Evolutionary conservation across 2,329 filamentous ascomycete genomes (phyloP).

Genomic region (Fusarium longipes): DNA sequence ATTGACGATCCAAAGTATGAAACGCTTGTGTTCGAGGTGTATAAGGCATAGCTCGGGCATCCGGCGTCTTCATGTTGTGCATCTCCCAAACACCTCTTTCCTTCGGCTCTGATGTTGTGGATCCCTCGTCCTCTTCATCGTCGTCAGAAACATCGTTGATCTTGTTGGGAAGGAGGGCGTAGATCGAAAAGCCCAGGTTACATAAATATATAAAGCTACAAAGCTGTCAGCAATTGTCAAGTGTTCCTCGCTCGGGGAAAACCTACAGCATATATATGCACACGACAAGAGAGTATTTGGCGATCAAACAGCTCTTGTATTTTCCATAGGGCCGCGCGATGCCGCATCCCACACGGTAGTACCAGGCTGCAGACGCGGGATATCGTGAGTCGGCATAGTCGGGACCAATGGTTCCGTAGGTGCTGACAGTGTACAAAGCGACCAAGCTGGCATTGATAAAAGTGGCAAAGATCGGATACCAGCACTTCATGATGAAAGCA

Average conservation of each 20-base stretch:
- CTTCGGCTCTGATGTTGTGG: constrained; percentile 50
- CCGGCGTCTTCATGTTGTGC: constrained; percentile 59
- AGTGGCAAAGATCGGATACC: constrained; percentile 72
- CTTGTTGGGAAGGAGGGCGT: constrained; percentile 67
- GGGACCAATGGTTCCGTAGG: constrained; percentile 77
- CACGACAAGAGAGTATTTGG: constrained; percentile 73
- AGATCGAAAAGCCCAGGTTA: constrained; percentile 69
- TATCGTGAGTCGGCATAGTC: constrained; percentile 75
- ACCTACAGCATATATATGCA: constrained; percentile 76
- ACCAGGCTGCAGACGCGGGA: constrained; percentile 76
- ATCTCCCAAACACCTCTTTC: constrained; percentile 67
- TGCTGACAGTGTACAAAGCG: constrained; percentile 72
- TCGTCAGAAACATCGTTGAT: constrained; percentile 60
- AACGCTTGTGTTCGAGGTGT: constrained; percentile 77
- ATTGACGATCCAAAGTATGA: constrained; percentile 68
- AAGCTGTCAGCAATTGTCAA: background rate
- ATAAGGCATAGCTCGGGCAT: constrained; percentile 57
- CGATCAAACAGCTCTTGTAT: constrained; percentile 72
- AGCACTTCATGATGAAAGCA: constrained; percentile 76
- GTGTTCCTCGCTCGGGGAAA: background rate
- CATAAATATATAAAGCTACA: constrained; percentile 68
- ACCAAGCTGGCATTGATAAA: constrained; percentile 68
- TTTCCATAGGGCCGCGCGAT: constrained; percentile 66
- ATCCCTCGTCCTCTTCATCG: constrained; percentile 57
- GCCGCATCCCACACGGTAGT: constrained; percentile 76